Conservation (phyloP, 257 asterid genomes). For the Solanum dulcamara region DNA sequence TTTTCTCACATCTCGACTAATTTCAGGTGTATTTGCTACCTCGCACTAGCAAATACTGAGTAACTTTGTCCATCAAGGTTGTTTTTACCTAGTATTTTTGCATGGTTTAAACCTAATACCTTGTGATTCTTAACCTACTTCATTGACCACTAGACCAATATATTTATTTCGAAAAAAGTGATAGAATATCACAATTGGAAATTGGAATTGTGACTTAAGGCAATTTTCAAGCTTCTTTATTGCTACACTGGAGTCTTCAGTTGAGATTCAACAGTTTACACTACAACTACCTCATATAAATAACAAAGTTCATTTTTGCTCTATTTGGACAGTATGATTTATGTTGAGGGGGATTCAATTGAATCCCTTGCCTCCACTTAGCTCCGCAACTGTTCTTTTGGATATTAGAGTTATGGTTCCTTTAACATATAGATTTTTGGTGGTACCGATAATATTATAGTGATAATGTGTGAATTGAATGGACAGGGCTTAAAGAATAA, state of each 20-base stretch:
- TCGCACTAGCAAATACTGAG: background rate
- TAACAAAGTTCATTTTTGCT: background rate
- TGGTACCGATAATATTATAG: background rate
- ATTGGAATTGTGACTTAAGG: background rate
- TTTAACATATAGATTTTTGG: background rate
- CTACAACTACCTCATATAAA: background rate
- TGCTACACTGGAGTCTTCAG: background rate
- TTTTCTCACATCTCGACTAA: background rate
- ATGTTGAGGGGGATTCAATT: background rate
- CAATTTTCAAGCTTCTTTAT: background rate
- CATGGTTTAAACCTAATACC: background rate
- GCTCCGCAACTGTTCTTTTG: background rate
- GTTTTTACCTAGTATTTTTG: background rate
- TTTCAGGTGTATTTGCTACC: background rate
- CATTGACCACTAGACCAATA: background rate
- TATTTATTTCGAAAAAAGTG: background rate
- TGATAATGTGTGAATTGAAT: constrained; percentile 5
- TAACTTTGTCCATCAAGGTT: background rate
- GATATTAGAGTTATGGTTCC: background rate
- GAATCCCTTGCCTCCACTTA: background rate
- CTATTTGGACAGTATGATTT: background rate
- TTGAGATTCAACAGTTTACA: background rate
- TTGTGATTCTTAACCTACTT: background rate
- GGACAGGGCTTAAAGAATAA: constrained; percentile 33
- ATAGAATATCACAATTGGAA: background rate